Evolutionary conservation across 495 filamentous ascomycete genomes (phyloP), one percentile per base, ranked within the genome.

Genomic region (Aspergillus bridgeri): DNA sequence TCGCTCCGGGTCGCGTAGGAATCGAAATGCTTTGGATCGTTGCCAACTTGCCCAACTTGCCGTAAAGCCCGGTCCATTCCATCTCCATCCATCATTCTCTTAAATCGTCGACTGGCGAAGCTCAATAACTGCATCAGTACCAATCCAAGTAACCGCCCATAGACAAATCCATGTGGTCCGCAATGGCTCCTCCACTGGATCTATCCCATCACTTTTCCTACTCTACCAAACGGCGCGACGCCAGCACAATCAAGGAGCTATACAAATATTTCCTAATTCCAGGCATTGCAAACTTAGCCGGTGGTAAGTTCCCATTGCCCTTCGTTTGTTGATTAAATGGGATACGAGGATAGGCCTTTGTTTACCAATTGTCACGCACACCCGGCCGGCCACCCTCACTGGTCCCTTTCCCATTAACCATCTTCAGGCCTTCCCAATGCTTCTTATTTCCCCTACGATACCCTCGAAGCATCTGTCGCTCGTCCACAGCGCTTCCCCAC

Each of bases 401-500:
- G 25, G 52, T 42, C 55, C 17, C 42, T 21, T 22, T n/a, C 25
- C 33, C 6, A 1, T 15, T 25, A 42, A 29, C 27, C 15, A 52
- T 42, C 15, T 50, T 19, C 64, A 92, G 89, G 89, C 50, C 81
- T 95, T 15, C 92, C 92, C 20, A 87, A 91, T 69, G 71, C 83
- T 15, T 81, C 81, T 29, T 90, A 90, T 72, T 96, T 97, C 66
- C 92, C 92, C 17, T 96, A 89, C 69, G 91, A 96, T 56, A 95
- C 90, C 0, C 83, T 96, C 24, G 90, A 93, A 69, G 88, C 90
- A n/a, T 82, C 86, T 56, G 80, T 83, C 52, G 90, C 91, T 11
- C 81, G 81, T 23, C 84, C 91, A 9, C 72, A 86, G 19, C 83
- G 92, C 63, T 92, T 87, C 73, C 79, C 82, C n/a, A 85, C 85